Evolutionary conservation across 2,329 filamentous ascomycete species (phyloP).

Genomic region (Myriosclerotinia curreyana): DNA sequence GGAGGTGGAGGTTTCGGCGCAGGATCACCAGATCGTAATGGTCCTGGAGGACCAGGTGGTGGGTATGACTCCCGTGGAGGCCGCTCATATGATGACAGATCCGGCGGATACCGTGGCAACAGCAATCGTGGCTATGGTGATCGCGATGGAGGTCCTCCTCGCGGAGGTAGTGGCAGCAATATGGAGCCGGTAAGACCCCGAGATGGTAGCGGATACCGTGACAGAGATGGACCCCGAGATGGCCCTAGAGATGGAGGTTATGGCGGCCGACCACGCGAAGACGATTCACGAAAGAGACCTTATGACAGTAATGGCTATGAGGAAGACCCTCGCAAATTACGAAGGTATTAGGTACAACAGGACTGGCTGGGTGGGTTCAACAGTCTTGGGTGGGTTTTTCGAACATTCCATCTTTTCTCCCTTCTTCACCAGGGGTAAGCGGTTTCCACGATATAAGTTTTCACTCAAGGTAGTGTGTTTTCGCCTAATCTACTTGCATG

Average conservation of each 20-base stretch:
- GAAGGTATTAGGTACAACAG: constrained; percentile 55
- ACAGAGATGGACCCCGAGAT: constrained; percentile 58
- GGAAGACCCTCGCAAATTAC: constrained; percentile 69
- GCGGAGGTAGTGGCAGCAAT: constrained; percentile 61
- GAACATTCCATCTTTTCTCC: constrained; percentile 41
- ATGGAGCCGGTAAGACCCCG: constrained; percentile 75
- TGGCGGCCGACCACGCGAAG: constrained; percentile 54
- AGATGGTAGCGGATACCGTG: constrained; percentile 52
- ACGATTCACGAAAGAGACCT: constrained; percentile 51
- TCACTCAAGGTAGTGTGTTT: constrained; percentile 39
- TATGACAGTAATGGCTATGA: constrained; percentile 69
- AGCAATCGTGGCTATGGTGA: constrained; percentile 43
- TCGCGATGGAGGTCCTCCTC: constrained; percentile 39
- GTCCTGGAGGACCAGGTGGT: constrained; percentile 41
- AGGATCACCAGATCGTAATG: constrained; percentile 40
- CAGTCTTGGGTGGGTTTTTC: constrained; percentile 50
- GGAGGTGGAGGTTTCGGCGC: constrained; percentile 34
- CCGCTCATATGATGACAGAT: constrained; percentile 60
- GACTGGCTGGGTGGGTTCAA: constrained; percentile 31
- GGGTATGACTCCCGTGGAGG: constrained; percentile 54
- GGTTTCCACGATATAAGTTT: constrained; percentile 35
- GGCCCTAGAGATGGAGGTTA: constrained; percentile 44
- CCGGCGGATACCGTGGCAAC: constrained; percentile 45
- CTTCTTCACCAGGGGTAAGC: constrained; percentile 43
- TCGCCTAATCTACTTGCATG: constrained; percentile 29